Base-by-base conservation (phyloP, 2,329 filamentous ascomycete species). In the Arachnopeziza araneosa region DNA sequence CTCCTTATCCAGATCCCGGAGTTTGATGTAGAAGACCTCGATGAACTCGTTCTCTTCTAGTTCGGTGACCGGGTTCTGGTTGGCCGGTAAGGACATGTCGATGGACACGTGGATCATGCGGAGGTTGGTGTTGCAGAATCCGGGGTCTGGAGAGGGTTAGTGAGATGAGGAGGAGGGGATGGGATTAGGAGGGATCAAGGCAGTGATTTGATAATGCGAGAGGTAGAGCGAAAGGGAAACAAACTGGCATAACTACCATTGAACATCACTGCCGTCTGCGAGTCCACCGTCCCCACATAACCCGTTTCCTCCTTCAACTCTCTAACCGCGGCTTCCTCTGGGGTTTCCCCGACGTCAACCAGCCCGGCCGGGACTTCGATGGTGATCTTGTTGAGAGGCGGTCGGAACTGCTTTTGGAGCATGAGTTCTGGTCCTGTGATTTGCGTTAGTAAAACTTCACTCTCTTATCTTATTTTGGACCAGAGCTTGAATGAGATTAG, bases 241-340 rank as follows among this genome's bases (percentile, higher is more conserved):
- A 14, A 23, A 56, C 55, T 32, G 32, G 55, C 50, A 53, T 24
- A 56, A 49, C 51, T 60, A 77, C 78, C 87, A 66, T 85, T 84
- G 59, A 85, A 87, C 76, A 90, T 87, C 56, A 86, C 79, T 8
- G 86, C 85, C 48, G 83, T 83, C n/a, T 80, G 83, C 71, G 83
- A 79, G 2, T 74, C 76, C 2, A 77, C 77, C 9, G 76, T 75
- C 17, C 83, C 85, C 0, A 87, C 75, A 63, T 87, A 89, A 10
- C 86, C 86, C 0, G 86, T 88, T 73, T 89, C 86, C 70, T 89
- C 86, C 61, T 77, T 80, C 61, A 89, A 77, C 71, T 89, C 86
- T 9, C 86, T 78, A 14, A 88, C 73, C 5, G 86, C 86, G 19
- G 83, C 83, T 64, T 85, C 70, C 70, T 87, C 83, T 0, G 82